Conservation (phyloP, 495 filamentous ascomycete genomes). For the Penicillium bovifimosum region DNA sequence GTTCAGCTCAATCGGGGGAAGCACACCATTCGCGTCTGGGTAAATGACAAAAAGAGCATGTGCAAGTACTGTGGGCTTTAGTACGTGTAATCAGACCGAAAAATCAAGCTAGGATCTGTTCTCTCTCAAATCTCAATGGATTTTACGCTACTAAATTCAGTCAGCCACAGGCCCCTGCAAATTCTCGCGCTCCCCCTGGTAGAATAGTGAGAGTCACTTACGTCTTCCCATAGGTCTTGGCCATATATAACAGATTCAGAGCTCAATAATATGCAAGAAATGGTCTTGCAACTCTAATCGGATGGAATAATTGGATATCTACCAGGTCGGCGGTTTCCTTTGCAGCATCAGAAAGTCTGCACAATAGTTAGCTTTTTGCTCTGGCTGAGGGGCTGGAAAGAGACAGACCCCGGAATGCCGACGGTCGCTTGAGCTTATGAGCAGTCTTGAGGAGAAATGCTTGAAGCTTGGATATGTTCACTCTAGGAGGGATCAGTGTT, state of each 20-base stretch:
- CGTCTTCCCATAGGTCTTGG: not conserved
- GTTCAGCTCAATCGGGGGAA: too few species aligned
- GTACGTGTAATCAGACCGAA: too few species aligned
- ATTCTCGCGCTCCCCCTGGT: too few species aligned
- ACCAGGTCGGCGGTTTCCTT: constrained; percentile 3
- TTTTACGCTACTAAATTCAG: too few species aligned
- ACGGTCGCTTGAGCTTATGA: constrained; percentile 1
- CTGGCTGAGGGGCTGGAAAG: not conserved
- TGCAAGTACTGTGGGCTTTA: not conserved
- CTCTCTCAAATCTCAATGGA: too few species aligned
- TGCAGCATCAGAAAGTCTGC: not conserved
- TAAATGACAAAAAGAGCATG: not conserved
- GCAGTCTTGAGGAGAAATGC: not conserved
- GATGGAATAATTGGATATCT: not conserved
- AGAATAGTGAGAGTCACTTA: not conserved
- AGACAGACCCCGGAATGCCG: not conserved
- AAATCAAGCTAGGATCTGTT: too few species aligned
- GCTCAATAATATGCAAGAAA: too few species aligned
- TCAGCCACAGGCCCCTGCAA: too few species aligned
- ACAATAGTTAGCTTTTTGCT: constrained; percentile 6
- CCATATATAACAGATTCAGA: too few species aligned
- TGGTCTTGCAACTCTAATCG: too few species aligned
- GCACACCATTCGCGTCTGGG: too few species aligned
- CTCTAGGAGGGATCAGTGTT: constrained; percentile 1
- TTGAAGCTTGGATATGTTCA: too few species aligned